Conservation (phyloP, 2,329 filamentous ascomycete genomes). For the Aspergillus clavatus region DNA sequence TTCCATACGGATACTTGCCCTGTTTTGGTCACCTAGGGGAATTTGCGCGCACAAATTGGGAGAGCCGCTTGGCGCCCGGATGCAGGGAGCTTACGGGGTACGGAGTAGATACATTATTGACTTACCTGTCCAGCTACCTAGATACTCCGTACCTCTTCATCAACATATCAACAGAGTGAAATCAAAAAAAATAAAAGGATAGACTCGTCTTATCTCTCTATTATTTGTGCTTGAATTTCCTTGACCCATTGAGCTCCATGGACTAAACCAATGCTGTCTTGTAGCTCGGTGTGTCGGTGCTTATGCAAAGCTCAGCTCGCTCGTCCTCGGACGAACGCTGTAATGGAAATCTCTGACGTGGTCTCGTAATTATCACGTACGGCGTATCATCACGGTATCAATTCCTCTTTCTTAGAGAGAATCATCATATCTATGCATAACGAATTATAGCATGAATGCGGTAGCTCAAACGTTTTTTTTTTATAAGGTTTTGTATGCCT, state of each 20-base stretch:
- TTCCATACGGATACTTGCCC: constrained; percentile 9
- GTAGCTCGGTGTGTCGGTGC: no score
- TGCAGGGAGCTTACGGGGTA: constrained; percentile 9
- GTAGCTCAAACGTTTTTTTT: no score
- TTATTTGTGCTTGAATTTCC: no score
- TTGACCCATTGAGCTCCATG: no score
- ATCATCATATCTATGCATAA: background rate
- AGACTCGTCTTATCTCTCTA: no score
- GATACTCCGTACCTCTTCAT: no score
- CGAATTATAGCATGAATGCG: no score
- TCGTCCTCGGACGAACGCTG: constrained; percentile 9
- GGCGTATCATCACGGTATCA: background rate
- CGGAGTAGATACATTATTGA: background rate
- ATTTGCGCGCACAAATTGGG: constrained; percentile 24
- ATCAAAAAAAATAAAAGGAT: no score
- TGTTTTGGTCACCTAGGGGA: constrained; percentile 14
- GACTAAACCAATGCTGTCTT: no score
- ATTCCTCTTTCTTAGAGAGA: background rate
- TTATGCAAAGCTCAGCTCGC: no score
- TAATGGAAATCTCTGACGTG: constrained; percentile 9
- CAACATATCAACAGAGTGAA: background rate
- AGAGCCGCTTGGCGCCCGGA: constrained; percentile 22
- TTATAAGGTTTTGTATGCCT: no score
- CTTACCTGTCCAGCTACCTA: no score
- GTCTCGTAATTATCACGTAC: constrained; percentile 6